These are phyloP conservation scores for Backusella morwellensis DNA, from an alignment of 192 early-diverging fungal species.

Conservation along the genomic window DNA sequence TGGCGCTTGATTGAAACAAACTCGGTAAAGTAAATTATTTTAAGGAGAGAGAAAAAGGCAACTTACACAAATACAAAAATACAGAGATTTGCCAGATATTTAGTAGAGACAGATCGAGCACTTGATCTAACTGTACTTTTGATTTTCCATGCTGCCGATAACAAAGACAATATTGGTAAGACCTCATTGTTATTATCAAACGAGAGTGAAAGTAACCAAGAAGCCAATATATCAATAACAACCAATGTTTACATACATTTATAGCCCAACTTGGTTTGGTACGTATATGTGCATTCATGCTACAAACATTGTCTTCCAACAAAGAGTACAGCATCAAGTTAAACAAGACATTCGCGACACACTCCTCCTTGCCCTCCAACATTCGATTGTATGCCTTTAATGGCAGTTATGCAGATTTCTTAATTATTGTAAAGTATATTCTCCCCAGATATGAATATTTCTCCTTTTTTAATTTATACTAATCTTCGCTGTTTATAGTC, in stretches of 20 bases:
- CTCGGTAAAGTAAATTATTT: conserved; percentile 43
- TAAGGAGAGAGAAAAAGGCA: neutral
- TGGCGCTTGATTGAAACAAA: conserved; percentile 87
- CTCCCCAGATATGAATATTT: neutral
- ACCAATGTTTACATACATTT: neutral
- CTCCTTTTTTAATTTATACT: neutral
- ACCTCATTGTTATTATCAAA: neutral
- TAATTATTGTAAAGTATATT: conserved; percentile 66
- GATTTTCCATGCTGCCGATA: conserved; percentile 61
- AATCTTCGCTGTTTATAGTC: conserved; percentile 44
- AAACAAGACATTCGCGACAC: conserved; percentile 60
- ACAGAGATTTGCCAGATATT: conserved; percentile 62
- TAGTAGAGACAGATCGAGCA: conserved; percentile 58
- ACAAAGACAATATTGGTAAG: conserved; percentile 58
- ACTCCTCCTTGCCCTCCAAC: conserved; percentile 54
- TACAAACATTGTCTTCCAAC: conserved; percentile 73
- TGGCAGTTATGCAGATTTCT: conserved; percentile 76
- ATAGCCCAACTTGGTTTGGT: conserved; percentile 71
- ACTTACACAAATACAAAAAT: neutral
- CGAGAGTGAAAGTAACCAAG: neutral
- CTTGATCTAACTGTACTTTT: conserved; percentile 62
- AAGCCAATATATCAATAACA: neutral
- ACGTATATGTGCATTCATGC: conserved; percentile 68
- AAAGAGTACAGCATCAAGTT: conserved; percentile 62
- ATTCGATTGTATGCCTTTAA: conserved; percentile 60